These are phyloP conservation scores for Aureobasidium sp. DNA, from an alignment of 2,329 filamentous ascomycete genomes.

Conservation along the genomic window DNA sequence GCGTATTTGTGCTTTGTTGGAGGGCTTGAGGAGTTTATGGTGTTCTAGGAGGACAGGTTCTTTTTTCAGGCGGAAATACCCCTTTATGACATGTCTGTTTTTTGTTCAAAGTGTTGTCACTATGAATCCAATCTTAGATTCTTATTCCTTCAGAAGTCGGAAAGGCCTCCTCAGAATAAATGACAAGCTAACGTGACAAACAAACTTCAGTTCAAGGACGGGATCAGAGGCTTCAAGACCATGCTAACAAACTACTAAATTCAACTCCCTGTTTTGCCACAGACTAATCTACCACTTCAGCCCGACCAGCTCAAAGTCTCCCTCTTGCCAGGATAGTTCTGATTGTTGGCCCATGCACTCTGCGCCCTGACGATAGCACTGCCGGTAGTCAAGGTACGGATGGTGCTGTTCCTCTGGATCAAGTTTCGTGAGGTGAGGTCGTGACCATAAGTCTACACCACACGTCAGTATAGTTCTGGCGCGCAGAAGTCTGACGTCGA, in stretches of 20 bases:
- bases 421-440: conserved; percentile 25
- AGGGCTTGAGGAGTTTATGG: neutral
- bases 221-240: neutral
- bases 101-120: neutral
- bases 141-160: neutral
- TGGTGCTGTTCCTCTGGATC: conserved; percentile 24
- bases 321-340: conserved; percentile 15
- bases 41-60: neutral
- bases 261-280: conserved; percentile 30
- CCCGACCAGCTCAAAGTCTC: neutral
- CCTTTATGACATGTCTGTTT: neutral
- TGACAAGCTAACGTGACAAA: neutral
- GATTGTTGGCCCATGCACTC: conserved; percentile 15
- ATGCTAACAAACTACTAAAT: neutral
- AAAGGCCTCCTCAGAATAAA: neutral
- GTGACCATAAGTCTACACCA: conserved; percentile 23
- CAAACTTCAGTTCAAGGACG: neutral
- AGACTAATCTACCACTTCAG: neutral
- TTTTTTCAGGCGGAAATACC: neutral
- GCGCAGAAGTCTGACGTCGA: neutral
- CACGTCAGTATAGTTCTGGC: neutral
- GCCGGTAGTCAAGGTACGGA: conserved; percentile 32
- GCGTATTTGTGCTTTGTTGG: neutral
- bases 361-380: conserved; percentile 23
- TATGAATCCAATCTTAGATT: neutral